A percentile compares a stretch with the other conserved stretches of the same genome.
These are phyloP conservation scores for Ceratobasidium papillatum DNA, from an alignment of 1,284 basidiomycete species.

Conservation along the genomic window DNA sequence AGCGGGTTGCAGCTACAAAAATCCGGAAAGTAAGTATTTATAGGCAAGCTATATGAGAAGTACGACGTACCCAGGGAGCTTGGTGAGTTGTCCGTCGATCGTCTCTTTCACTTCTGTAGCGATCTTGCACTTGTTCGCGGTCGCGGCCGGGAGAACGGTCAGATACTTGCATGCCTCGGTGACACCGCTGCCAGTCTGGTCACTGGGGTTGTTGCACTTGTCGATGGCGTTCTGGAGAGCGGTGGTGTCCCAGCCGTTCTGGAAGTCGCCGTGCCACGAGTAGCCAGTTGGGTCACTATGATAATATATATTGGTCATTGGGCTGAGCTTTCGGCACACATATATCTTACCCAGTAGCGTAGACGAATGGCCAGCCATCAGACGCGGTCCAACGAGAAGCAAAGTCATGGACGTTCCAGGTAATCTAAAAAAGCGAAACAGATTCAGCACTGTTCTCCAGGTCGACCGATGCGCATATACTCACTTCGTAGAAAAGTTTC, in stretches of 20 bases:
- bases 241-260: slow-evolving; percentile 54
- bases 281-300: slow-evolving; percentile 58
- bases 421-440: slow-evolving; percentile 52
- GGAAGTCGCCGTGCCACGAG: slow-evolving; percentile 62
- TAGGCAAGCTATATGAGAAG: not conserved
- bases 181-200: slow-evolving; percentile 52
- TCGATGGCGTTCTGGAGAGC: slow-evolving; percentile 58
- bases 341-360: slow-evolving; percentile 52
- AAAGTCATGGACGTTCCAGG: slow-evolving; percentile 55
- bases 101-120: too few relatives aligned
- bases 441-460: too few relatives aligned
- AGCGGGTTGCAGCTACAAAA: slow-evolving; percentile 48
- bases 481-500: slow-evolving; percentile 60
- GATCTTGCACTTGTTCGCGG: slow-evolving; percentile 53
- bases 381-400: slow-evolving; percentile 52
- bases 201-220: slow-evolving; percentile 57
- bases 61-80: slow-evolving; percentile 47
- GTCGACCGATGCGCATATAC: not conserved
- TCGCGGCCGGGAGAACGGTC: slow-evolving; percentile 2
- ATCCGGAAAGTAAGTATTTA: not conserved
- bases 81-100: slow-evolving; percentile 43
- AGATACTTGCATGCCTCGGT: slow-evolving; percentile 57
- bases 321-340: not conserved
- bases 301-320: too few relatives aligned
- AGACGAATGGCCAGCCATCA: slow-evolving; percentile 58